Evolutionary conservation across 2,329 filamentous ascomycete genomes (phyloP).

Genomic region (Pseudopyricularia javanii): DNA sequence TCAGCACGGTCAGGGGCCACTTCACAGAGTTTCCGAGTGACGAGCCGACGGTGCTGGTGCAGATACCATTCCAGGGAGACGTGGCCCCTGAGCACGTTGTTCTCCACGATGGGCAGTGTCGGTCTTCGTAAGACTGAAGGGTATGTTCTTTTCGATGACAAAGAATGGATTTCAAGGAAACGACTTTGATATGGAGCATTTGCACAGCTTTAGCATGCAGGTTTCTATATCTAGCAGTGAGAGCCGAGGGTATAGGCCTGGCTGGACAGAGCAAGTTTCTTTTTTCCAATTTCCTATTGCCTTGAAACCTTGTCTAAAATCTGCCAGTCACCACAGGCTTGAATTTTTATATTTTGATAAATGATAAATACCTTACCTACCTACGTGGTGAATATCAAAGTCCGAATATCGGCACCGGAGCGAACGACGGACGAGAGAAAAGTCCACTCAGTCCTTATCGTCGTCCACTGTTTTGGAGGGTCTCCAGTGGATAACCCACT

Average conservation of each 20-base stretch:
- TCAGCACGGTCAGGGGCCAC: constrained; percentile 16
- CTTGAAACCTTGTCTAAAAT: no score
- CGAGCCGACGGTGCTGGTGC: constrained; percentile 18
- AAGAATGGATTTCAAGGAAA: not conserved
- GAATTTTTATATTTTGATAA: no score
- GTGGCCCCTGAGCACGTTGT: constrained; percentile 14
- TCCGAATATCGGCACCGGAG: not conserved
- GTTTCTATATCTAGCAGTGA: no score
- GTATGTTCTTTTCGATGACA: not conserved
- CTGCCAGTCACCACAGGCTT: no score
- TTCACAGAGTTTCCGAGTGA: constrained; percentile 21
- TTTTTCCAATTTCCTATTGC: no score
- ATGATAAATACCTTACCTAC: no score
- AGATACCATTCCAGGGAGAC: constrained; percentile 15
- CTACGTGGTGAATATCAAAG: not conserved
- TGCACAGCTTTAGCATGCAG: no score
- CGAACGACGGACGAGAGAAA: not conserved
- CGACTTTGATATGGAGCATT: no score
- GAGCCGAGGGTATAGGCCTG: no score
- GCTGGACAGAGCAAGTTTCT: no score
- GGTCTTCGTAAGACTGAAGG: not conserved
- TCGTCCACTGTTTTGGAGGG: not conserved
- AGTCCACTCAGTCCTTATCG: not conserved
- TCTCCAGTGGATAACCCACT: not conserved
- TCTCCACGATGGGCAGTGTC: constrained; percentile 17